These are phyloP conservation scores for Pythium biforme DNA, from an alignment of 352 stramenopile species.

Conservation along the genomic window DNA sequence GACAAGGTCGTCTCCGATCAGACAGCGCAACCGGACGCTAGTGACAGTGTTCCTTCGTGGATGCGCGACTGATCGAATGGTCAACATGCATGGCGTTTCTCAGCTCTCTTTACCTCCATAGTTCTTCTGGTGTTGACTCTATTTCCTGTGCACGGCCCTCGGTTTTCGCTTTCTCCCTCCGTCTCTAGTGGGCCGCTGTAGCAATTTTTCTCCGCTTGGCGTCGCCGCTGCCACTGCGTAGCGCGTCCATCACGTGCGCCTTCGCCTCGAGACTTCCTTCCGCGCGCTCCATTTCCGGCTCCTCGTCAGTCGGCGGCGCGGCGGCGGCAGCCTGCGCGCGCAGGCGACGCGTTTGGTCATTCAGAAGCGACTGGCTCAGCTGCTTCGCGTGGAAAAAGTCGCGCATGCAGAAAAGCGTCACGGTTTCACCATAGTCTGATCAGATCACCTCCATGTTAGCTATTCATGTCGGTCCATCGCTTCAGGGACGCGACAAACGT, in stretches of 20 bases:
- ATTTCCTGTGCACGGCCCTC: neutral
- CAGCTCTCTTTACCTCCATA: too few species aligned
- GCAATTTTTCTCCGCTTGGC: conserved; percentile 23
- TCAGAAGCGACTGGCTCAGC: conserved; percentile 68
- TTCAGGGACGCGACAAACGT: conserved; percentile 13
- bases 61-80: conserved; percentile 22
- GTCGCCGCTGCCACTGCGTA: conserved; percentile 18
- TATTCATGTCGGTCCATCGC: neutral
- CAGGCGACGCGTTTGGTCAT: conserved; percentile 64
- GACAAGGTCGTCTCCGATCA: conserved; percentile 43
- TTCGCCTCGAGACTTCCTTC: conserved; percentile 35
- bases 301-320: conserved; percentile 1
- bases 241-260: conserved; percentile 36
- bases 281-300: conserved; percentile 31
- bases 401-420: conserved; percentile 69
- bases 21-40: neutral
- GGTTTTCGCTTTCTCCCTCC: neutral
- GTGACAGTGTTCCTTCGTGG: conserved; percentile 16
- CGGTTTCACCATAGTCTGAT: conserved; percentile 74
- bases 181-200: neutral
- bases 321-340: conserved; percentile 51
- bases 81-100: neutral
- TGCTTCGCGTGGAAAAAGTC: conserved; percentile 77
- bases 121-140: neutral
- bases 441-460: neutral